Evolutionary conservation across 2,329 filamentous ascomycete genomes (phyloP), one percentile per base, ranked within the genome.

Genomic region (Chaetomium sp.): DNA sequence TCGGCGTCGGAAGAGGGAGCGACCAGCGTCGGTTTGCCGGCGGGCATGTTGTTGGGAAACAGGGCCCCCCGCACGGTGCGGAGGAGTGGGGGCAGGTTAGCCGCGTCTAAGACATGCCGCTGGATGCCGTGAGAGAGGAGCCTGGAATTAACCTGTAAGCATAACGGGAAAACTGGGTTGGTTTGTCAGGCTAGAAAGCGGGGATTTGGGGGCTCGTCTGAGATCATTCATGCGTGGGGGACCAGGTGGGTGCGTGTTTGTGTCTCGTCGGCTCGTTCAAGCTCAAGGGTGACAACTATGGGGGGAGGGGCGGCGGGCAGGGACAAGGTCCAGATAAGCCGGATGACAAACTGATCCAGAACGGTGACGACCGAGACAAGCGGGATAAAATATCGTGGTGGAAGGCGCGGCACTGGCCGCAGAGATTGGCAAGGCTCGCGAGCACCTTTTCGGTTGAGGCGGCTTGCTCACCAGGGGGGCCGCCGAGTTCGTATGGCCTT

Each of bases 11-110:
- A 83, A 57, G 82, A 81, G 65, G 88, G 87, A 59, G 89, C 83
- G 60, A 83, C 78, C 69, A 88, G 79, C 65, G 84, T 83, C 71
- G 87, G 81, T 69, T 86, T 84, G 65, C 88, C 89, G 67, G 62
- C 59, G 33, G 90, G 88, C 71, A 86, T 82, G 77, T 96, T 96
- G 78, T 92, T 90, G 70, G 95, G 94, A 75, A 97, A 98, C 63
- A 98, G 81, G 66, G 90, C 86, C 72, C 85, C 87, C 75, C 95
- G 90, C 72, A 91, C 83, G 70, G 87, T 85, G 75, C 87, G 86
- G 72, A 94, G 84, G 70, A 91, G 77, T 74, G 82, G 81, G 75
- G 90, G 87, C 63, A 93, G 81, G 70, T 85, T 82, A 67, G 83
- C 82, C 70, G 88, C 82, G 78, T 88, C 85, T 67, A 92, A 81